A percentile compares a stretch with the other conserved stretches of the same genome.
Conservation (phyloP, 2,329 filamentous ascomycete genomes). For the Claviceps maximensis region DNA sequence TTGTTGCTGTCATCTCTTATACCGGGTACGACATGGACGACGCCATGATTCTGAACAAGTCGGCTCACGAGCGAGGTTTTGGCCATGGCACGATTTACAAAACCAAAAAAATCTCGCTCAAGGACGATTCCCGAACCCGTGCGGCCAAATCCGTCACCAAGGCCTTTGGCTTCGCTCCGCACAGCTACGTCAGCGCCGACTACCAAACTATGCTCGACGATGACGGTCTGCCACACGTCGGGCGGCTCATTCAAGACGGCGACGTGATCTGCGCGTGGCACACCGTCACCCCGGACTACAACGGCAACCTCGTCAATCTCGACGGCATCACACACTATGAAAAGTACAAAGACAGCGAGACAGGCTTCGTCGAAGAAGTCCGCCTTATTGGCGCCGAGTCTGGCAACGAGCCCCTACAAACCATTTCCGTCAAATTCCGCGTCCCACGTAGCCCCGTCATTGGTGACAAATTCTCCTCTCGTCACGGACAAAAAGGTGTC, state of each 20-base stretch:
- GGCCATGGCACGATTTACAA: constrained; percentile 96
- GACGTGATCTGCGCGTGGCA: constrained; percentile 84
- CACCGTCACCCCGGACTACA: constrained; percentile 68
- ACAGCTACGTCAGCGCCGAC: constrained; percentile 55
- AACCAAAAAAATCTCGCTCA: constrained; percentile 79
- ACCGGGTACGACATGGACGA: constrained; percentile 99
- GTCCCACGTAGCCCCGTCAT: constrained; percentile 84
- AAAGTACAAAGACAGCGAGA: constrained; percentile 88
- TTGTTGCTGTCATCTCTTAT: constrained; percentile 96
- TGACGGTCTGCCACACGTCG: constrained; percentile 76
- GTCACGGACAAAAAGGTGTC: constrained; percentile 97
- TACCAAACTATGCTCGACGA: constrained; percentile 65
- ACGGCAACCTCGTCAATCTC: constrained; percentile 67
- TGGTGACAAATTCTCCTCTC: constrained; percentile 97
- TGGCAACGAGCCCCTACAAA: constrained; percentile 72
- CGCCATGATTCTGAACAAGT: constrained; percentile 99
- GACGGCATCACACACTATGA: constrained; percentile 79
- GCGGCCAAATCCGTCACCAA: constrained; percentile 60
- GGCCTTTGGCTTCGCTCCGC: constrained; percentile 83
- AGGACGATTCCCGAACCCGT: constrained; percentile 59
- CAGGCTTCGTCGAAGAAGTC: constrained; percentile 83
- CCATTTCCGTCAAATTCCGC: constrained; percentile 83
- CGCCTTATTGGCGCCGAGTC: constrained; percentile 77
- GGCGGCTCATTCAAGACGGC: constrained; percentile 63
- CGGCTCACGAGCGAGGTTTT: constrained; percentile 87